A percentile compares a stretch with the other conserved stretches of the same genome.
These are phyloP conservation scores for Penicillium robsamsonii DNA, from an alignment of 495 filamentous ascomycete genomes.

Conservation along the genomic window DNA sequence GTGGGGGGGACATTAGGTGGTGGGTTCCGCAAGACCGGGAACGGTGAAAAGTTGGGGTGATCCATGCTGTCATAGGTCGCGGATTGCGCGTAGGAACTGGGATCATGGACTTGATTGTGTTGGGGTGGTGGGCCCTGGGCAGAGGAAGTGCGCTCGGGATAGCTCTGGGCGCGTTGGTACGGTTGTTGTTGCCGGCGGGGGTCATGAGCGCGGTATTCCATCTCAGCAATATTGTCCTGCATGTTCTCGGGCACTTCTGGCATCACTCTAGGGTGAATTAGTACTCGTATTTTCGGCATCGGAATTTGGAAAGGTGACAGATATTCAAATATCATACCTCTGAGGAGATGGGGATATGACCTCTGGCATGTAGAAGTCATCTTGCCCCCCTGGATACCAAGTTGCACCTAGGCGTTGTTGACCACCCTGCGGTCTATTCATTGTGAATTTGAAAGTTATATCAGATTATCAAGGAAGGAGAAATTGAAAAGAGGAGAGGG, in stretches of 20 bases:
- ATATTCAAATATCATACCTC: slow-evolving; percentile 59
- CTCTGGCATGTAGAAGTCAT: slow-evolving; percentile 83
- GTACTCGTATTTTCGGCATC: slow-evolving; percentile 27
- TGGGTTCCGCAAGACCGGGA: slow-evolving; percentile 76
- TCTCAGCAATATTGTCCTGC: slow-evolving; percentile 82
- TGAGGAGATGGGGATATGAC: slow-evolving; percentile 83
- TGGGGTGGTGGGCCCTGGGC: slow-evolving; percentile 34
- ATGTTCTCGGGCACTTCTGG: slow-evolving; percentile 81
- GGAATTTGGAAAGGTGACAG: neutral
- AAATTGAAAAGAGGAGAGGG: neutral
- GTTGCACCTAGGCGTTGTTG: slow-evolving; percentile 69
- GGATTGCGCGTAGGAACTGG: slow-evolving; percentile 42
- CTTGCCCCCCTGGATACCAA: slow-evolving; percentile 83
- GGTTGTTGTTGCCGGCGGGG: slow-evolving; percentile 40
- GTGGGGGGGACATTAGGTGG: slow-evolving; percentile 90
- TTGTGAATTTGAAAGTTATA: slow-evolving; percentile 12
- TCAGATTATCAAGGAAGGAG: neutral
- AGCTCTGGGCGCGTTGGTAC: slow-evolving; percentile 31
- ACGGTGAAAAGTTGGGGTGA: slow-evolving; percentile 82
- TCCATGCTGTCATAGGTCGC: slow-evolving; percentile 52
- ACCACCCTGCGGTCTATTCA: slow-evolving; percentile 47
- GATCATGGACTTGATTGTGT: slow-evolving; percentile 31
- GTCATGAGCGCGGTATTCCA: slow-evolving; percentile 73
- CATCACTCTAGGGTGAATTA: slow-evolving; percentile 57
- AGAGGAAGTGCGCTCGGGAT: slow-evolving; percentile 43